These are phyloP conservation scores for Macaranga tanarius DNA, from an alignment of 441 rosid genomes.

Conservation along the genomic window DNA sequence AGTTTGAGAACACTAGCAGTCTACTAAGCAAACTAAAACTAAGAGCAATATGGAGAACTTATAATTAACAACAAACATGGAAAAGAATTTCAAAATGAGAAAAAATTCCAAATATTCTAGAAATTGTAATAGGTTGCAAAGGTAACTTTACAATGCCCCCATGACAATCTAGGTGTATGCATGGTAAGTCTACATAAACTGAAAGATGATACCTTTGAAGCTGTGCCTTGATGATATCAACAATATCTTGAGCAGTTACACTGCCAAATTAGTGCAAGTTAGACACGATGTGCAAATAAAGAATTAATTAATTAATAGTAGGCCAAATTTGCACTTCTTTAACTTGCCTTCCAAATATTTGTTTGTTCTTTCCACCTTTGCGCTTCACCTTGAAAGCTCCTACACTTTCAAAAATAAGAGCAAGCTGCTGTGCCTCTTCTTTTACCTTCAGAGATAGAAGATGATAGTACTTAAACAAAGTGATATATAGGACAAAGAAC, in stretches of 20 bases:
- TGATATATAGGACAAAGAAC: background rate
- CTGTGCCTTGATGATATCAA: slow-evolving; percentile 88
- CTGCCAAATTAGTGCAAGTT: slow-evolving; percentile 42
- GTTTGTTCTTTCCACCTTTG: slow-evolving; percentile 86
- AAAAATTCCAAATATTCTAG: background rate
- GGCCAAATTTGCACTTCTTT: slow-evolving; percentile 6
- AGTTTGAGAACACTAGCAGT: background rate
- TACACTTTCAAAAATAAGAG: slow-evolving; percentile 67
- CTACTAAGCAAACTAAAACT: background rate
- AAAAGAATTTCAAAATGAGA: background rate
- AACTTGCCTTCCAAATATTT: slow-evolving; percentile 80
- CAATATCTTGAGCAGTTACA: slow-evolving; percentile 90
- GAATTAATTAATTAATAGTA: background rate
- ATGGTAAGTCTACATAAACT: background rate
- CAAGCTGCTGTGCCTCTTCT: slow-evolving; percentile 89
- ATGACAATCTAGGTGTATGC: slow-evolving; percentile 1
- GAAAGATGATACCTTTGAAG: slow-evolving; percentile 60
- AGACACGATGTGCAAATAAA: slow-evolving; percentile 4
- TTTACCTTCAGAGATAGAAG: slow-evolving; percentile 55
- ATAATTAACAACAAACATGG: background rate
- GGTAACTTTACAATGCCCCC: background rate
- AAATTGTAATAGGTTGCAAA: background rate
- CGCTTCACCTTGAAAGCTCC: slow-evolving; percentile 95
- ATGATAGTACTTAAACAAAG: background rate
- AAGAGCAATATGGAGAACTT: no score